Evolutionary conservation across 257 asterid species (phyloP).

Genomic region (Nicotiana sylvestris): DNA sequence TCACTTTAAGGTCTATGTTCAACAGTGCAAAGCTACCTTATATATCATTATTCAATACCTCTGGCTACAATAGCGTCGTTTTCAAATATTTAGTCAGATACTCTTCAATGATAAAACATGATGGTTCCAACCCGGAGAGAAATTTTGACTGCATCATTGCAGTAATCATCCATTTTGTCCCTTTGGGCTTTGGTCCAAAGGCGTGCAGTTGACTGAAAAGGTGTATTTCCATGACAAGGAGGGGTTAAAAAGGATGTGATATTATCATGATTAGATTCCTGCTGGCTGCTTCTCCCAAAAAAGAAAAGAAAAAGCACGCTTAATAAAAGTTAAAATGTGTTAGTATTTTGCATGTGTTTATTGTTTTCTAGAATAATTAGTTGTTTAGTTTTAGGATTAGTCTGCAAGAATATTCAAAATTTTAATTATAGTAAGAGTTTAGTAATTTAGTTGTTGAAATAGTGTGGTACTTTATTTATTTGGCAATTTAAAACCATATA

Average conservation of each 20-base stretch:
- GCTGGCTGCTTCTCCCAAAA: neutral
- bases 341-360: too few species aligned
- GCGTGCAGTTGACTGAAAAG: slow-evolving; percentile 4
- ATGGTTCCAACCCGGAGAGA: neutral
- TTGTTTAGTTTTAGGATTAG: too few species aligned
- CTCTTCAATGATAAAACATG: neutral
- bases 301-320: neutral
- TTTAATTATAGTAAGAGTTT: too few species aligned
- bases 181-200: neutral
- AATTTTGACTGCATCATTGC: slow-evolving; percentile 9
- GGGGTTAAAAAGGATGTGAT: neutral
- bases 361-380: too few species aligned
- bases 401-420: too few species aligned
- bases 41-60: neutral
- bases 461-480: too few species aligned
- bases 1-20: too few species aligned
- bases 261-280: neutral
- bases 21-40: too few species aligned
- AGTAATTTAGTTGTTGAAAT: too few species aligned
- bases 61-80: neutral
- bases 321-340: neutral
- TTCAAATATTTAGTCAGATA: neutral
- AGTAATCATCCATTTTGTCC: neutral
- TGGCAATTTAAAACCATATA: too few species aligned
- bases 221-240: neutral